Conservation (phyloP, 2,329 filamentous ascomycete genomes). For the Emericellopsis cladophorae region DNA sequence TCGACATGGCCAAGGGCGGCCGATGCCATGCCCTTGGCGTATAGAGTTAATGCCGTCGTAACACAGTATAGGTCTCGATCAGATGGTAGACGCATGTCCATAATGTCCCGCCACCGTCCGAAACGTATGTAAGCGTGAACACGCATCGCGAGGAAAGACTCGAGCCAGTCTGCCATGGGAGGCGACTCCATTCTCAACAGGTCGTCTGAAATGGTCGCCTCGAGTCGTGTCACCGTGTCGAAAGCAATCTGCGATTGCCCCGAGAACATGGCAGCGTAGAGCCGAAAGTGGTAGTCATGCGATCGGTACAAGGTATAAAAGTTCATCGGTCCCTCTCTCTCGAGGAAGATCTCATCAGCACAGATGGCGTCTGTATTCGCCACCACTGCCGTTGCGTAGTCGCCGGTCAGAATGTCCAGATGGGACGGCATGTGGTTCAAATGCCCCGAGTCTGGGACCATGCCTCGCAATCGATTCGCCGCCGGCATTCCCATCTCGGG, state of each 20-base stretch:
- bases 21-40: conserved; percentile 54
- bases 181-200: conserved; percentile 52
- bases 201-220: conserved; percentile 48
- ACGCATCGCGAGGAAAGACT: conserved; percentile 55
- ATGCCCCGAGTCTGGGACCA: conserved; percentile 60
- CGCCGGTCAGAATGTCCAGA: conserved; percentile 59
- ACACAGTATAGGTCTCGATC: conserved; percentile 53
- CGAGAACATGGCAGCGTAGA: conserved; percentile 70
- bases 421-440: conserved; percentile 69
- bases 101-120: conserved; percentile 56
- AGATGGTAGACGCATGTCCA: conserved; percentile 39
- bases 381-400: conserved; percentile 53
- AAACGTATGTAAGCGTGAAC: conserved; percentile 63
- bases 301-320: conserved; percentile 69
- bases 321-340: conserved; percentile 44
- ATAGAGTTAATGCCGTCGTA: conserved; percentile 55
- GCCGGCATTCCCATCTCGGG: conserved; percentile 50
- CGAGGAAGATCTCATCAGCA: conserved; percentile 56
- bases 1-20: conserved; percentile 43
- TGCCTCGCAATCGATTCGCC: conserved; percentile 48
- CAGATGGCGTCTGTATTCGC: conserved; percentile 55
- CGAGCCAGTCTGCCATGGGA: conserved; percentile 70
- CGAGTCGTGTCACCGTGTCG: conserved; percentile 44
- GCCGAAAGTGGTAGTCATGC: conserved; percentile 62
- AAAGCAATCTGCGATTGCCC: conserved; percentile 51